Conservation (phyloP, 2,329 filamentous ascomycete genomes). For the Gaeumannomyces sp. region DNA sequence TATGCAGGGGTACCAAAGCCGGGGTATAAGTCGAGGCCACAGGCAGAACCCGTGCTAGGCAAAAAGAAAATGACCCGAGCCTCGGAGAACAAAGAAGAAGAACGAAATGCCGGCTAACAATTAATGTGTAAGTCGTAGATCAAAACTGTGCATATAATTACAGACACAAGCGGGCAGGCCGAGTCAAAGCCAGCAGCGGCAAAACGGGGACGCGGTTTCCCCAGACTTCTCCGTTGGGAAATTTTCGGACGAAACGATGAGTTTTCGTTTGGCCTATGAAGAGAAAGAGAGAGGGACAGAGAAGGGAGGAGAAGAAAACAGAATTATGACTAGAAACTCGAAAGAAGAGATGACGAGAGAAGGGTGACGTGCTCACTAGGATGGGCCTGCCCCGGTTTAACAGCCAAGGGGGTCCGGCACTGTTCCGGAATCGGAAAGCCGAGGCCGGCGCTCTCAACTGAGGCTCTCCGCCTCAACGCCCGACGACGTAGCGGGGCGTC, state of each 20-base stretch:
- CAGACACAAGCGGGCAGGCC: too few relatives aligned
- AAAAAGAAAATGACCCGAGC: neutral
- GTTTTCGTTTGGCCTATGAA: neutral
- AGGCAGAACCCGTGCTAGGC: neutral
- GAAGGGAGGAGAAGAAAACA: neutral
- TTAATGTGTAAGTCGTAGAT: neutral
- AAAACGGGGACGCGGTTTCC: neutral
- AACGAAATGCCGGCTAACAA: neutral
- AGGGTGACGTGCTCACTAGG: neutral
- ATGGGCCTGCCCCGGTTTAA: neutral
- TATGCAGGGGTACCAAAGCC: slow-evolving; percentile 16
- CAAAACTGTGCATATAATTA: neutral
- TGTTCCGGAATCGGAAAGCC: slow-evolving; percentile 1
- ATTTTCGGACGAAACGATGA: neutral
- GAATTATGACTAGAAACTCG: neutral
- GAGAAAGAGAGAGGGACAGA: too few relatives aligned
- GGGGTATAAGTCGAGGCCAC: neutral
- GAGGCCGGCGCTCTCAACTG: neutral
- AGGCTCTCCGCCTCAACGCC: neutral
- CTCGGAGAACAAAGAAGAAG: too few relatives aligned
- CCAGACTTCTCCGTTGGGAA: neutral
- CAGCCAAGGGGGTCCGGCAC: neutral
- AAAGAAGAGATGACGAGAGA: slow-evolving; percentile 1
- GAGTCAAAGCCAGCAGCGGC: neutral
- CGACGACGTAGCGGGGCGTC: neutral